A percentile compares a stretch with the other conserved stretches of the same genome.
Evolutionary conservation across 768 basidiomycete genomes (phyloP).

Genomic region (Termitomyces heimii): DNA sequence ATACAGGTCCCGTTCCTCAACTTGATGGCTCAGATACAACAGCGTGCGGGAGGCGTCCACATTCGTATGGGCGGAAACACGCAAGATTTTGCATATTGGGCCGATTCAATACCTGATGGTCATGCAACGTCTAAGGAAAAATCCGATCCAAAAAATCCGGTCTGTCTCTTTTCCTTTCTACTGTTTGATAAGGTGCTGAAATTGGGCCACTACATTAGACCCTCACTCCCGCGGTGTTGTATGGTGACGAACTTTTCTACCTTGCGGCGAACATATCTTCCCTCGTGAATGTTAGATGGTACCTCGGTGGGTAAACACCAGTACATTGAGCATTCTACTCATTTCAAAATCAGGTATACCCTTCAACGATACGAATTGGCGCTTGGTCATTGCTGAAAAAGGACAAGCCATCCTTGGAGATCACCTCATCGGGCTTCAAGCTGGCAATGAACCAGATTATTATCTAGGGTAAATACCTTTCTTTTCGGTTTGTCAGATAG

Average conservation of each 20-base stretch:
- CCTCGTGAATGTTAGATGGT: slow-evolving; percentile 62
- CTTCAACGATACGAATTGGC: slow-evolving; percentile 61
- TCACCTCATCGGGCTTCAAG: slow-evolving; percentile 61
- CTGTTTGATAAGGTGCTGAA: background rate
- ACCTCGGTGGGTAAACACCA: slow-evolving; percentile 33
- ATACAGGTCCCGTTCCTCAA: slow-evolving; percentile 51
- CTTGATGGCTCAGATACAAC: slow-evolving; percentile 52
- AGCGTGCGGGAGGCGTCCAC: slow-evolving; percentile 48
- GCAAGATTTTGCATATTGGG: slow-evolving; percentile 47
- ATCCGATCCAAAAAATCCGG: slow-evolving; percentile 22
- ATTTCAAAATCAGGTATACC: slow-evolving; percentile 34
- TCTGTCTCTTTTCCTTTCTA: slow-evolving; percentile 9
- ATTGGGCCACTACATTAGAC: slow-evolving; percentile 28
- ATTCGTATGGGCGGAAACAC: slow-evolving; percentile 66
- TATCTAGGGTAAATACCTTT: slow-evolving; percentile 33
- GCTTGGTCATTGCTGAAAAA: slow-evolving; percentile 47
- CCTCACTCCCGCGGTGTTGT: slow-evolving; percentile 59
- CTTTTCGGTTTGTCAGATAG: background rate
- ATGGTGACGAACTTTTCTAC: slow-evolving; percentile 62
- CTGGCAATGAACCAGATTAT: slow-evolving; percentile 78
- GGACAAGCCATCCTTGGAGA: slow-evolving; percentile 60
- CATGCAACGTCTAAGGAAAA: slow-evolving; percentile 37
- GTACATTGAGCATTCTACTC: background rate
- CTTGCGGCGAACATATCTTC: slow-evolving; percentile 55
- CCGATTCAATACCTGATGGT: slow-evolving; percentile 33